These are phyloP conservation scores for Tulasnella sp. DNA, from an alignment of 768 basidiomycete species.

Conservation along the genomic window DNA sequence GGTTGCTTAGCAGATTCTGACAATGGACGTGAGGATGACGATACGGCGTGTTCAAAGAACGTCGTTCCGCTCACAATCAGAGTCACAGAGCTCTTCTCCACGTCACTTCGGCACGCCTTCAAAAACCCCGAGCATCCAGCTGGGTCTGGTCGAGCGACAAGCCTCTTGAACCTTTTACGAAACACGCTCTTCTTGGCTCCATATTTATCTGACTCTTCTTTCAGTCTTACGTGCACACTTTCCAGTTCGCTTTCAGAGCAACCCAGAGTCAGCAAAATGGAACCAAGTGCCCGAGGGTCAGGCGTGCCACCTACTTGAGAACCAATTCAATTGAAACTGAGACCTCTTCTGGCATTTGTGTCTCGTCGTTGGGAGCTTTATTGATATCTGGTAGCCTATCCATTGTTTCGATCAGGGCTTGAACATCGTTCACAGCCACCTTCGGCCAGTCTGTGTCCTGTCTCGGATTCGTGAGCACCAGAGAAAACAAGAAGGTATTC, in stretches of 20 bases:
- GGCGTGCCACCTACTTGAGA: not conserved
- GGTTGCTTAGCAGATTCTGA: not conserved
- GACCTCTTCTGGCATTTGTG: not conserved
- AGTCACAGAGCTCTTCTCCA: not conserved
- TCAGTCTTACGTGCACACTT: not conserved
- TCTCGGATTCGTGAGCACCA: not conserved
- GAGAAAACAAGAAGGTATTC: too few relatives aligned
- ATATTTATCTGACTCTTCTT: not conserved
- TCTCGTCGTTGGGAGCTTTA: not conserved
- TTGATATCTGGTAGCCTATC: not conserved
- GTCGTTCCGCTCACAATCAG: not conserved
- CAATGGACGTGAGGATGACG: not conserved
- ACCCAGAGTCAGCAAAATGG: not conserved
- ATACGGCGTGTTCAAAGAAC: not conserved
- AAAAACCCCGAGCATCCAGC: not conserved
- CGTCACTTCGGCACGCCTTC: not conserved
- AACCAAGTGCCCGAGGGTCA: not conserved
- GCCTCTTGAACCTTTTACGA: not conserved
- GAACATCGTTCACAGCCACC: not conserved
- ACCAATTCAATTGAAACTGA: not conserved
- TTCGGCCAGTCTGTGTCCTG: not conserved
- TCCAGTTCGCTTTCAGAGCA: not conserved
- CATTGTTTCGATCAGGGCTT: not conserved
- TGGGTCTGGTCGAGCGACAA: not conserved
- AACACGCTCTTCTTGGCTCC: not conserved